Percentiles rank a stretch among this genome's conserved stretches.
Evolutionary conservation across 805 yeast species (phyloP).

Genomic region (Saccharomycopsis selenospora): DNA sequence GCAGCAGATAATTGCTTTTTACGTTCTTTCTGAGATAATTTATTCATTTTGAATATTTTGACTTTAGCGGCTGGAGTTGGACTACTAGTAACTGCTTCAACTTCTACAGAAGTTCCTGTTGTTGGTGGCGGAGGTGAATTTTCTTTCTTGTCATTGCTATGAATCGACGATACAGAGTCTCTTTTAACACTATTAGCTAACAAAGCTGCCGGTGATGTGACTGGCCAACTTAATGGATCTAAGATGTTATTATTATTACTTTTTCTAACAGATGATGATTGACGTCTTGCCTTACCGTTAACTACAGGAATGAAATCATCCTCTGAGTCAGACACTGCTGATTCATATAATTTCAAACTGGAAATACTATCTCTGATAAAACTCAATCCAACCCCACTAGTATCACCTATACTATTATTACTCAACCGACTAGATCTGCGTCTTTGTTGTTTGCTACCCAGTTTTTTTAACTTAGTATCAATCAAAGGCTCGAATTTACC

Average conservation of each 20-base stretch:
- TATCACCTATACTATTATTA: background rate
- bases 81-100: background rate
- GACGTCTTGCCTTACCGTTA: background rate
- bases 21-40: background rate
- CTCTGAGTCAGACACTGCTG: background rate
- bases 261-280: background rate
- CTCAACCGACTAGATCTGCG: background rate
- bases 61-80: background rate
- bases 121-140: background rate
- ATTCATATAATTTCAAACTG: background rate
- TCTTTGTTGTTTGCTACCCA: background rate
- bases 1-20: background rate
- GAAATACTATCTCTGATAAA: background rate
- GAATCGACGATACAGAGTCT: background rate
- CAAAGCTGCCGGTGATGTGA: constrained; percentile 1
- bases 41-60: background rate
- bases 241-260: too few relatives aligned
- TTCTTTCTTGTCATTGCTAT: too few relatives aligned
- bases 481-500: background rate
- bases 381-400: background rate
- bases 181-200: too few relatives aligned
- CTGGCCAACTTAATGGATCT: background rate
- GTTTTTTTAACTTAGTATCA: background rate
- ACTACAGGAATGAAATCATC: background rate
- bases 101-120: background rate